Evolutionary conservation across 257 asterid species (phyloP).

Genomic region (Apocynum venetum): DNA sequence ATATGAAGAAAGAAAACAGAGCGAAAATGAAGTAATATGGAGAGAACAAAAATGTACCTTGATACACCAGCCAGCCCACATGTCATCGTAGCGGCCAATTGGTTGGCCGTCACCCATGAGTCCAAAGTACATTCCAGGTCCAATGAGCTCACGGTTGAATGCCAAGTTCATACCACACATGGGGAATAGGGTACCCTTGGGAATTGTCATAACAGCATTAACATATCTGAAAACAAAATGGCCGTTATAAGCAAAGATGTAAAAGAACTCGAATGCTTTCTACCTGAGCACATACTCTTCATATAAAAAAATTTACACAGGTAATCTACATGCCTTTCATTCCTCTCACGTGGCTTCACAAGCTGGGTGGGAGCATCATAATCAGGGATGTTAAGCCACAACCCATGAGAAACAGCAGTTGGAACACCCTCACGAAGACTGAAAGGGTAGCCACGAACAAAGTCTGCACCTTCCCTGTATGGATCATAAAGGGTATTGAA

Average conservation of each 20-base stretch:
- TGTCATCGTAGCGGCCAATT: slow-evolving; percentile 79
- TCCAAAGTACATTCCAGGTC: slow-evolving; percentile 94
- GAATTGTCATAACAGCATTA: slow-evolving; percentile 75
- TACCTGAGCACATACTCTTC: background rate
- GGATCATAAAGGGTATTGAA: slow-evolving; percentile 85
- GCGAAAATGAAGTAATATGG: background rate
- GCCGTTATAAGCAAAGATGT: background rate
- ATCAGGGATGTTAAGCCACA: slow-evolving; percentile 83
- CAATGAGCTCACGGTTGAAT: slow-evolving; percentile 69
- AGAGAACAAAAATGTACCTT: slow-evolving; percentile 37
- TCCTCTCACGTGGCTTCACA: slow-evolving; percentile 82
- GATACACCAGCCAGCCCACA: slow-evolving; percentile 94
- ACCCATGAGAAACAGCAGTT: slow-evolving; percentile 74
- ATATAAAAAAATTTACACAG: background rate
- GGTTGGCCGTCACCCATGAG: slow-evolving; percentile 94
- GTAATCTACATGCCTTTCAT: slow-evolving; percentile 37
- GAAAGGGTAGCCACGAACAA: slow-evolving; percentile 87
- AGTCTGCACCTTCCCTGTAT: slow-evolving; percentile 70
- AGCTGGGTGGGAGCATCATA: slow-evolving; percentile 88
- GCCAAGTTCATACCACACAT: slow-evolving; percentile 86
- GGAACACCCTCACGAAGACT: slow-evolving; percentile 74
- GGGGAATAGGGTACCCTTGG: slow-evolving; percentile 70
- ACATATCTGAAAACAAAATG: slow-evolving; percentile 46
- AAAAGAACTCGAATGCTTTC: background rate
- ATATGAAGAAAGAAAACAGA: background rate